These are phyloP conservation scores for Colletotrichum melonis DNA, from an alignment of 2,329 filamentous ascomycete genomes.

Conservation along the genomic window DNA sequence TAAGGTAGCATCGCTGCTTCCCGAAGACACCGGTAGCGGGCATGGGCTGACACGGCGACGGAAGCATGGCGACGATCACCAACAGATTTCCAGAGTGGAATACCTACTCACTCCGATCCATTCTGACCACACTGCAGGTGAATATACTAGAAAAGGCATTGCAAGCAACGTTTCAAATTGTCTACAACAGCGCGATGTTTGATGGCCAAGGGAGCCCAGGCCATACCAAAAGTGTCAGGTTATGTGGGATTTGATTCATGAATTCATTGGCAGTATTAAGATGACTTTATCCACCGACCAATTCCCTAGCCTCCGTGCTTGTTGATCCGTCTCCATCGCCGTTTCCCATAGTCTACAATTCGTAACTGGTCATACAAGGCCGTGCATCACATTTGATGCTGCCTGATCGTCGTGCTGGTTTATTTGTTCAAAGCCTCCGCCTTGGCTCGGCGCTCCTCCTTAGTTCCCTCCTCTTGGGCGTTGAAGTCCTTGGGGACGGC, in stretches of 20 bases:
- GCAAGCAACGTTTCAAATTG: not conserved
- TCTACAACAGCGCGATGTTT: not conserved
- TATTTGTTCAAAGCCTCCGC: constrained; percentile 75
- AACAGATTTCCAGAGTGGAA: not conserved
- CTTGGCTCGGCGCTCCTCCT: constrained; percentile 75
- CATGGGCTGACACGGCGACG: not conserved
- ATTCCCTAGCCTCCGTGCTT: not conserved
- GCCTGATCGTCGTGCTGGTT: not conserved
- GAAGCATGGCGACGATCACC: not conserved
- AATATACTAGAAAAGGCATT: too few species aligned
- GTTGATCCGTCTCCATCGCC: not conserved
- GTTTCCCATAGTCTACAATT: constrained; percentile 16
- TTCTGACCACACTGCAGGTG: not conserved
- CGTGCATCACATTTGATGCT: not conserved
- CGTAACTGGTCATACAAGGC: constrained; percentile 26
- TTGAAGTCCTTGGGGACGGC: constrained; percentile 65
- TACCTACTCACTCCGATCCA: not conserved
- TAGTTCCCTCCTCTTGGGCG: constrained; percentile 68
- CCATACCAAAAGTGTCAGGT: not conserved
- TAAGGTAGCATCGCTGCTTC: not conserved
- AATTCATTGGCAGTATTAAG: constrained; percentile 15
- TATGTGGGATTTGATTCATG: constrained; percentile 14
- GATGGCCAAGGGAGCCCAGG: not conserved
- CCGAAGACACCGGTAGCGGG: not conserved
- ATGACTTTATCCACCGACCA: constrained; percentile 17